phyloP scores from a whole-genome alignment of 1,139 yeast genomes.

The Yamadazyma jaroonii region DNA sequence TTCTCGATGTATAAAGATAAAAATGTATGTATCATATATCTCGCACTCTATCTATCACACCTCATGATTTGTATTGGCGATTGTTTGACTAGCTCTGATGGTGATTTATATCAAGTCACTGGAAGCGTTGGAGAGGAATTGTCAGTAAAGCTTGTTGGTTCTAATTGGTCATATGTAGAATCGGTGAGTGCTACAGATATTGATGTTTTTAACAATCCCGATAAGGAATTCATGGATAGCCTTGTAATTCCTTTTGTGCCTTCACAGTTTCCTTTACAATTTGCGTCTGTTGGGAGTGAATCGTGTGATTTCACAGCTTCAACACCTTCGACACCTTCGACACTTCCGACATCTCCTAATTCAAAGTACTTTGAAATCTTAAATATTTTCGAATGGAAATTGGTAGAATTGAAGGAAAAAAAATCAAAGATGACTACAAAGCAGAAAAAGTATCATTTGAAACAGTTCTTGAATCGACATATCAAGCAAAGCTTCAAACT shows the following conservation, averaged over 20 bases:
- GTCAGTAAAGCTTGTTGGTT: neutral
- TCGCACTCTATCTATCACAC: neutral
- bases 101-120: neutral
- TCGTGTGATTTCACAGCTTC: too few relatives aligned
- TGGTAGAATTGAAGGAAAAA: neutral
- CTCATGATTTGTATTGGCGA: neutral
- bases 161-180: neutral
- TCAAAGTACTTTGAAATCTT: neutral
- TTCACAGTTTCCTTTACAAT: too few relatives aligned
- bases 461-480: neutral
- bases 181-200: neutral
- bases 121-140: neutral
- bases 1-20: too few relatives aligned
- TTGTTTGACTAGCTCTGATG: neutral
- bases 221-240: too few relatives aligned
- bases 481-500: neutral
- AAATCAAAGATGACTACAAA: neutral
- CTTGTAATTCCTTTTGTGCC: too few relatives aligned
- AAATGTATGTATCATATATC: neutral
- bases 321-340: too few relatives aligned
- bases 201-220: neutral
- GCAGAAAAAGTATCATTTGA: neutral
- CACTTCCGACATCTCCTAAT: too few relatives aligned
- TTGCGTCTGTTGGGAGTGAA: too few relatives aligned
- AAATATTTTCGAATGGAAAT: constrained; percentile 3